Conservation (phyloP, 345 rosid genomes). For the Eutrema japonicum region DNA sequence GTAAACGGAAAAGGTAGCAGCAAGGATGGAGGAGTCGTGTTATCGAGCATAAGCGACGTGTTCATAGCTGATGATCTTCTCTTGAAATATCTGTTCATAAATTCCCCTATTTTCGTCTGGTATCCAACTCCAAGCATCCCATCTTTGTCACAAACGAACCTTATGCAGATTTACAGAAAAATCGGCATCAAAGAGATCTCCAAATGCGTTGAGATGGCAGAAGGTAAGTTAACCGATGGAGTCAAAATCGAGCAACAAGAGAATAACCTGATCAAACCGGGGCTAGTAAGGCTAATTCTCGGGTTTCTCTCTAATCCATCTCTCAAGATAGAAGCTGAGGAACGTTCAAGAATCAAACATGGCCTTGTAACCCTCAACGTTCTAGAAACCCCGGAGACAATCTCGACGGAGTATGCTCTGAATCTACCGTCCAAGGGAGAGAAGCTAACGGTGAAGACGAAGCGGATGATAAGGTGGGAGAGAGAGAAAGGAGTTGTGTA, state of each 20-base stretch:
- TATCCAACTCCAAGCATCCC: conserved; percentile 59
- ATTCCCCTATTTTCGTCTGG: conserved; percentile 67
- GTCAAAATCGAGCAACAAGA: too few relatives aligned
- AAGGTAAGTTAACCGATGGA: too few relatives aligned
- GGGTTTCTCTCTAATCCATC: too few relatives aligned
- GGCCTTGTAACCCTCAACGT: conserved; percentile 18
- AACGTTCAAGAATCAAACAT: too few relatives aligned
- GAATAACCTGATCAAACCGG: too few relatives aligned
- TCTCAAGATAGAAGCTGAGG: too few relatives aligned
- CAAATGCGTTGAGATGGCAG: too few relatives aligned
- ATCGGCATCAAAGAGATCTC: conserved; percentile 55
- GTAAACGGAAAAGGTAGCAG: conserved; percentile 38
- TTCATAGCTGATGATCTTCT: conserved; percentile 75
- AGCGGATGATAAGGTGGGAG: conserved; percentile 62
- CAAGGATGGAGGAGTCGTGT: conserved; percentile 43
- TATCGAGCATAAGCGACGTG: conserved; percentile 52
- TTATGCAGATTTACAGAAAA: conserved; percentile 57
- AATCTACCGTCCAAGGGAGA: conserved; percentile 48
- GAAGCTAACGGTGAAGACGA: conserved; percentile 35
- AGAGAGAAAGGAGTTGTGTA: conserved; percentile 51
- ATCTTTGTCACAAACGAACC: conserved; percentile 45
- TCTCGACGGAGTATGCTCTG: conserved; percentile 48
- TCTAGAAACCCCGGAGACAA: conserved; percentile 50
- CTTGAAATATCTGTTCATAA: conserved; percentile 55
- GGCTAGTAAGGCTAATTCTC: too few relatives aligned